Evolutionary conservation across 2,329 filamentous ascomycete species (phyloP).

Genomic region (Bipolaris victoriae): DNA sequence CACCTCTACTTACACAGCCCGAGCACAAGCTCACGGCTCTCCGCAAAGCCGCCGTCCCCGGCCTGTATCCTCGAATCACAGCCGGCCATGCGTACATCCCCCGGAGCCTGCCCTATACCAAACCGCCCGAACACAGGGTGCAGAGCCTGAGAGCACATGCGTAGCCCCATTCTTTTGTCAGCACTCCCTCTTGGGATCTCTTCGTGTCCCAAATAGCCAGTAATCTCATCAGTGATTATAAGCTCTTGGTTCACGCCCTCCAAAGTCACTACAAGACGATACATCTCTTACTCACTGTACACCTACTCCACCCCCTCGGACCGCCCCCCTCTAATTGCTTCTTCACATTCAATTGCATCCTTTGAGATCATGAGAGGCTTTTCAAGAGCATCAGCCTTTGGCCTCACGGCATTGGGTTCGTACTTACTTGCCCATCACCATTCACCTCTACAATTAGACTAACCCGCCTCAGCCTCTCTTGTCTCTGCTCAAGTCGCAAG

Average conservation of each 20-base stretch:
- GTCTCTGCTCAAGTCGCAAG: conserved; percentile 42
- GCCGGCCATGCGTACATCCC: not conserved
- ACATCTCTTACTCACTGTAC: not conserved
- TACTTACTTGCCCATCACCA: conserved; percentile 5
- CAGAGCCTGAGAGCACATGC: not conserved
- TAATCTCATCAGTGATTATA: conserved; percentile 9
- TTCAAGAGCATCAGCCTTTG: conserved; percentile 17
- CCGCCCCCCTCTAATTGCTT: conserved; percentile 7
- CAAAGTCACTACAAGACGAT: not conserved
- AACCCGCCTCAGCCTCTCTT: conserved; percentile 31
- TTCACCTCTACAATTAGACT: conserved; percentile 8
- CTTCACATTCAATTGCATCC: not conserved
- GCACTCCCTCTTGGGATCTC: conserved; percentile 5
- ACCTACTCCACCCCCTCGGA: not conserved
- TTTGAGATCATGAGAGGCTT: not conserved
- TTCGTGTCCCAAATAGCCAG: not conserved
- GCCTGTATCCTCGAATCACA: conserved; percentile 17
- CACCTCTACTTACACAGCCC: conserved; percentile 27
- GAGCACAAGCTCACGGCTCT: conserved; percentile 32
- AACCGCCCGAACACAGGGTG: conserved; percentile 3
- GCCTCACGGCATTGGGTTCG: conserved; percentile 37
- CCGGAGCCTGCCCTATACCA: not conserved
- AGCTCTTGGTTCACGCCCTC: conserved; percentile 20
- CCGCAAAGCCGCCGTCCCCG: conserved; percentile 33
- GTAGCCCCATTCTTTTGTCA: conserved; percentile 11